Percentiles rank a stretch among this genome's conserved stretches.
phyloP scores from a whole-genome alignment of 768 basidiomycete species.

The Amanita fuliginea region DNA sequence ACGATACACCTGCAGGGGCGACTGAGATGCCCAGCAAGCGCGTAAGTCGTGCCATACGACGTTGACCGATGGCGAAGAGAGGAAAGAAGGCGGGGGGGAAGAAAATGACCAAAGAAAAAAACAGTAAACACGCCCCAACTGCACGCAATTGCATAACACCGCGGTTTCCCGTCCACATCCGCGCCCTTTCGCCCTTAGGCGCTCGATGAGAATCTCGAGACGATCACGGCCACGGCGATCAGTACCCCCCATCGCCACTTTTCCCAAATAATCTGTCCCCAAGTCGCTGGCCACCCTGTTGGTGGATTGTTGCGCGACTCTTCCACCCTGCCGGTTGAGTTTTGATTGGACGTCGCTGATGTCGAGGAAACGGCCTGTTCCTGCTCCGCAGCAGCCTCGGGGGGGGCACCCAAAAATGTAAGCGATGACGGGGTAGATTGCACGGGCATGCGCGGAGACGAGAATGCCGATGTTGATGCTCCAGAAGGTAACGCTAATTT shows the following conservation, averaged over 20 bases:
- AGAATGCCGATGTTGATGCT: conserved; percentile 3
- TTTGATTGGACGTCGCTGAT: conserved; percentile 3
- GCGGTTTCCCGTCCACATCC: not conserved
- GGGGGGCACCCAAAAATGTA: not conserved
- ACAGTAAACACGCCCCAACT: not conserved
- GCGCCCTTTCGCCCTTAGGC: conserved; percentile 13
- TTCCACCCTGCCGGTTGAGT: conserved; percentile 9
- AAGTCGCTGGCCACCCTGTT: conserved; percentile 46
- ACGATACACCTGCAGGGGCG: no score
- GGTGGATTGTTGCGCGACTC: conserved; percentile 12
- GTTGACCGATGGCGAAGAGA: not conserved
- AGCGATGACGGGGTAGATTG: not conserved
- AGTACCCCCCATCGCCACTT: conserved; percentile 80
- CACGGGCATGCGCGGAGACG: not conserved
- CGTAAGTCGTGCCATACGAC: not conserved
- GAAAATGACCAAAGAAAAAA: not conserved
- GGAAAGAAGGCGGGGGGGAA: not conserved
- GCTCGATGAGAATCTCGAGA: conserved; percentile 62
- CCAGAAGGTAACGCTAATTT: conserved; percentile 10
- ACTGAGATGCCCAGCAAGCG: no score
- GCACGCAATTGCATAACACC: not conserved
- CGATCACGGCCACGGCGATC: conserved; percentile 66
- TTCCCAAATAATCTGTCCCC: conserved; percentile 64
- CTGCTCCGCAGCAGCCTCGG: not conserved
- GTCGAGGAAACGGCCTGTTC: not conserved